These are phyloP conservation scores for Xylariaceae sp. DNA, from an alignment of 2,329 filamentous ascomycete genomes.

Conservation along the genomic window DNA sequence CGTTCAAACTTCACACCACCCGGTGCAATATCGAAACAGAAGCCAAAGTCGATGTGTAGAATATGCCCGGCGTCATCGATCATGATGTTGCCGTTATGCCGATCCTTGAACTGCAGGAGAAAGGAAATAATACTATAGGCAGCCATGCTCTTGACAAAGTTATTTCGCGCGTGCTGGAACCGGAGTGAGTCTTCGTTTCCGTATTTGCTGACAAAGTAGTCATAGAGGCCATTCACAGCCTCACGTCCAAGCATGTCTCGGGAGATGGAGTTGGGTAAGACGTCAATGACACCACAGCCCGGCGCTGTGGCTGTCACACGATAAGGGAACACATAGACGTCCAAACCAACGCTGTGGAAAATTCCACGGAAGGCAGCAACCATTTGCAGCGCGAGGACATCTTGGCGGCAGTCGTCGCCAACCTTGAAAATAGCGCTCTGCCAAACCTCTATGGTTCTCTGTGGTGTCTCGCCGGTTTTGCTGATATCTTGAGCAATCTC, in stretches of 20 bases:
- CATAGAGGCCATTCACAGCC: conserved; percentile 95
- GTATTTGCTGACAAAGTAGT: conserved; percentile 97
- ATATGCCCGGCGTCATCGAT: conserved; percentile 96
- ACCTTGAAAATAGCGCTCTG: conserved; percentile 99
- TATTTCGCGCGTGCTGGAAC: conserved; percentile 91
- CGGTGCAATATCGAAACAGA: conserved; percentile 98
- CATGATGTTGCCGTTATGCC: conserved; percentile 99
- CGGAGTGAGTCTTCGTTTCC: conserved; percentile 91
- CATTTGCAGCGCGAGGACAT: conserved; percentile 94
- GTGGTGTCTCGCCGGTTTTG: conserved; percentile 32
- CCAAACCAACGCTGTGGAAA: conserved; percentile 89
- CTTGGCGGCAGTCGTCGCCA: conserved; percentile 95
- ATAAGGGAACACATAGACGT: conserved; percentile 96
- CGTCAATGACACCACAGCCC: conserved; percentile 96
- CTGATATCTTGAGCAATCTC: conserved; percentile 47
- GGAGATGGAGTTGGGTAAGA: conserved; percentile 94
- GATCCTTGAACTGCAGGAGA: conserved; percentile 96
- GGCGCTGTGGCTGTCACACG: conserved; percentile 95
- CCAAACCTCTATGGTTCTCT: conserved; percentile 84
- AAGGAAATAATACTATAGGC: conserved; percentile 97
- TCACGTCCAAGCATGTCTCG: conserved; percentile 98
- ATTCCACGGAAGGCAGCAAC: conserved; percentile 97
- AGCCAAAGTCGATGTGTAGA: conserved; percentile 97
- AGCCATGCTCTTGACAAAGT: conserved; percentile 99
- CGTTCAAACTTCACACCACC: conserved; percentile 97